A percentile compares a stretch with the other conserved stretches of the same genome.
Evolutionary conservation across 305 asterid species (phyloP).

Genomic region (Fraxinus baroniana): DNA sequence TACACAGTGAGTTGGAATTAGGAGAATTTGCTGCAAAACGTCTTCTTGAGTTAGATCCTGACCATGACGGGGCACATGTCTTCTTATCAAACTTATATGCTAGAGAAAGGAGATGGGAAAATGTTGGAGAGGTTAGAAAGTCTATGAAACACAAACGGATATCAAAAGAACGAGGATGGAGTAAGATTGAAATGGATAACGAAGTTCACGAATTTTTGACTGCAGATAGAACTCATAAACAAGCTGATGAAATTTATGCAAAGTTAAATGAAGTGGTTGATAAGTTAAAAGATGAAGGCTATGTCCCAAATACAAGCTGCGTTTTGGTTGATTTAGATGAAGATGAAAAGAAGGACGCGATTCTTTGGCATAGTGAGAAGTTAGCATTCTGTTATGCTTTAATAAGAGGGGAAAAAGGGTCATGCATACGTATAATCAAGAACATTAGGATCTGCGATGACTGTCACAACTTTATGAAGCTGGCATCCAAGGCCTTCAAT

Average conservation of each 20-base stretch:
- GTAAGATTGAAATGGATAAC: slow-evolving; percentile 53
- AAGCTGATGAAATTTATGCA: slow-evolving; percentile 45
- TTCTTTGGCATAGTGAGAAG: slow-evolving; percentile 73
- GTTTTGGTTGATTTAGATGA: slow-evolving; percentile 59
- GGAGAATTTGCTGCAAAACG: slow-evolving; percentile 73
- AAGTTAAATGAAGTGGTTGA: slow-evolving; percentile 56
- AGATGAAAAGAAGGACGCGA: slow-evolving; percentile 49
- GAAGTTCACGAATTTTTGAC: slow-evolving; percentile 56
- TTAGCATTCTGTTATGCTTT: slow-evolving; percentile 56
- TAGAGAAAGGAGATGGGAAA: slow-evolving; percentile 54
- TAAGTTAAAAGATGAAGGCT: slow-evolving; percentile 45
- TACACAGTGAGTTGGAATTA: slow-evolving; percentile 57
- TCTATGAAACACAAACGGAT: slow-evolving; percentile 46
- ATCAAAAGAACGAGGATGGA: slow-evolving; percentile 59
- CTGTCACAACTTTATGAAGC: slow-evolving; percentile 73
- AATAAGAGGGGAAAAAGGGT: slow-evolving; percentile 35
- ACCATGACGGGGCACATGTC: slow-evolving; percentile 71
- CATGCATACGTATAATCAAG: slow-evolving; percentile 57
- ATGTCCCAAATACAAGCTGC: slow-evolving; percentile 44
- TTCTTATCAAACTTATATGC: slow-evolving; percentile 68
- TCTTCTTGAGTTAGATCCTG: slow-evolving; percentile 64
- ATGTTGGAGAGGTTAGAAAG: slow-evolving; percentile 49
- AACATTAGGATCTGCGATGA: slow-evolving; percentile 73
- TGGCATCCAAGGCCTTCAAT: slow-evolving; percentile 54
- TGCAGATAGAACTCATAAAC: slow-evolving; percentile 53